Evolutionary conservation across 2,329 filamentous ascomycete species (phyloP).

Genomic region (Penicillium sp.): DNA sequence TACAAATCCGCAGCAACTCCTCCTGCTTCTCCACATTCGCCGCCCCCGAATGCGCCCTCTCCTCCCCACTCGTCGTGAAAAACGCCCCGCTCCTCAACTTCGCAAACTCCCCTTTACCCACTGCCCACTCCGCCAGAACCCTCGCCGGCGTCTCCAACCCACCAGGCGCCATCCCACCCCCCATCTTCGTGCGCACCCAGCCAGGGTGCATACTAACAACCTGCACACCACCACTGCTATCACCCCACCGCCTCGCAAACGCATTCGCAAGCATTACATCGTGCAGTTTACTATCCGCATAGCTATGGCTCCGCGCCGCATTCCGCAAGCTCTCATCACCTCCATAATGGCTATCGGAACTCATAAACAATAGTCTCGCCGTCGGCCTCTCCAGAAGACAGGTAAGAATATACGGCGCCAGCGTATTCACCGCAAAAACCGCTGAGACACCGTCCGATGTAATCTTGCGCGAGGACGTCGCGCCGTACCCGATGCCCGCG

Average conservation of each 20-base stretch:
- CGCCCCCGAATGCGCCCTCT: slow-evolving; percentile 31
- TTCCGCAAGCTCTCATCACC: slow-evolving; percentile 51
- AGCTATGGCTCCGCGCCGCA: slow-evolving; percentile 47
- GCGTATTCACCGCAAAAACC: slow-evolving; percentile 60
- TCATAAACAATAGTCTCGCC: slow-evolving; percentile 58
- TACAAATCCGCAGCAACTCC: slow-evolving; percentile 27
- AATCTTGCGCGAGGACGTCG: slow-evolving; percentile 40
- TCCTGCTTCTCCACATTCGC: slow-evolving; percentile 35
- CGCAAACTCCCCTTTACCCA: slow-evolving; percentile 28
- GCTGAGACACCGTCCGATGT: slow-evolving; percentile 55
- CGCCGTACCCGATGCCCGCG: slow-evolving; percentile 55
- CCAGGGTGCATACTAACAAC: slow-evolving; percentile 58
- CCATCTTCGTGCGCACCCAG: slow-evolving; percentile 63
- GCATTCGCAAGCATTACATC: slow-evolving; percentile 61
- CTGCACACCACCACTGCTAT: slow-evolving; percentile 39
- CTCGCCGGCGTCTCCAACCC: slow-evolving; percentile 54
- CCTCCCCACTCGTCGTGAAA: slow-evolving; percentile 28
- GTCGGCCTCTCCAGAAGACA: slow-evolving; percentile 54
- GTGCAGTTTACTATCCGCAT: slow-evolving; percentile 62
- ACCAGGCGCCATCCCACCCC: slow-evolving; percentile 54
- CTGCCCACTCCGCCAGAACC: slow-evolving; percentile 55
- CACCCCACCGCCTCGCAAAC: slow-evolving; percentile 54
- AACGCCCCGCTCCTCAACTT: slow-evolving; percentile 25
- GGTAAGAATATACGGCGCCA: slow-evolving; percentile 63
- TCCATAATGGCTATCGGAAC: slow-evolving; percentile 55